Evolutionary conservation across 352 stramenopile genomes (phyloP).

Genomic region (Pythium diclinum): DNA sequence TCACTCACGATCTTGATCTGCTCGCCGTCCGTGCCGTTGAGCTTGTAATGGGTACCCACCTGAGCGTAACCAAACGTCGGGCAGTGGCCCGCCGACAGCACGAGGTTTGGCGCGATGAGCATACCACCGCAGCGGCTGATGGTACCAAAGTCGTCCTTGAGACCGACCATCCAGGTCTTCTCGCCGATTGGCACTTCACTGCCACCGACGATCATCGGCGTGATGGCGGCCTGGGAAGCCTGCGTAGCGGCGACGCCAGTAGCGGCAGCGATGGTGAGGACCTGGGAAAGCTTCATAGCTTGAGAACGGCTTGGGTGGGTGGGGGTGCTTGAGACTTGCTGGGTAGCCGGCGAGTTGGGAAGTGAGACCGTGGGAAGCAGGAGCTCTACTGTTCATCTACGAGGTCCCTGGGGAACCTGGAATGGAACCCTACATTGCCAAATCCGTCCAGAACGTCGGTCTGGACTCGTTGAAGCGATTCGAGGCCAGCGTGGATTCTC

Average conservation of each 20-base stretch:
- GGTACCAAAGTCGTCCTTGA: constrained; percentile 2
- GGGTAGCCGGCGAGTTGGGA: neutral
- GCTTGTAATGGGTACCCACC: constrained; percentile 26
- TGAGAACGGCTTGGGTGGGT: neutral
- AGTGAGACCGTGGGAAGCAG: neutral
- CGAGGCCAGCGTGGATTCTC: too few relatives aligned
- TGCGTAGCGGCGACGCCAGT: neutral
- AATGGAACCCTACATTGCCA: too few relatives aligned
- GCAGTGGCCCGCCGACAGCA: constrained; percentile 30
- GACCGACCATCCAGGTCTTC: constrained; percentile 23
- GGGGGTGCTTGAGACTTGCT: neutral
- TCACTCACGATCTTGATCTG: constrained; percentile 19
- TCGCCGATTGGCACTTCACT: constrained; percentile 21
- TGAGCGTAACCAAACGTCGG: constrained; percentile 9
- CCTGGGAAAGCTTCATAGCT: constrained; percentile 10
- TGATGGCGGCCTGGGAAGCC: constrained; percentile 3
- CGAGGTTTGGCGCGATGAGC: constrained; percentile 28
- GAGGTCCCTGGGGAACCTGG: too few relatives aligned
- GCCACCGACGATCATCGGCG: constrained; percentile 17
- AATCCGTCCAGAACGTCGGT: too few relatives aligned
- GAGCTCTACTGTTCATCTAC: too few relatives aligned
- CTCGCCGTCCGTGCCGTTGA: constrained; percentile 23
- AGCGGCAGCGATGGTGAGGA: constrained; percentile 9
- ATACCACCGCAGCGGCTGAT: constrained; percentile 24
- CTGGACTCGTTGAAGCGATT: too few relatives aligned